Evolutionary conservation across 495 filamentous ascomycete genomes (phyloP).

Genomic region (Penicillium argentinense): DNA sequence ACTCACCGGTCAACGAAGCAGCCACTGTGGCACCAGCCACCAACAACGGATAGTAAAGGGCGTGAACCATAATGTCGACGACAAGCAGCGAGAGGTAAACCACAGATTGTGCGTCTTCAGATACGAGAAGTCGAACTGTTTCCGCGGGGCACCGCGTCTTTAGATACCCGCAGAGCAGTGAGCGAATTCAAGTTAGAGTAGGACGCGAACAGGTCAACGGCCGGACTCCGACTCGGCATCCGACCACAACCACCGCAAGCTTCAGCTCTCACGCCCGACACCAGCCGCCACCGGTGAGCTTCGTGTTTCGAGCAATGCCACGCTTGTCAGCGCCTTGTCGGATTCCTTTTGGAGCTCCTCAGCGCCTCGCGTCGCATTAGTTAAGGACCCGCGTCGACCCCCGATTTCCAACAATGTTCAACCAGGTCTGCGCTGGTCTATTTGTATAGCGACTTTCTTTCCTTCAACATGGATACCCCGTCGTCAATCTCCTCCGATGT

Average conservation of each 20-base stretch:
- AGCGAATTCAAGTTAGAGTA: too few relatives aligned
- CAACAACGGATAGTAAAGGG: conserved; percentile 1
- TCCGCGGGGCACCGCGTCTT: neutral
- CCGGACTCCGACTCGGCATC: too few relatives aligned
- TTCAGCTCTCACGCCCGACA: too few relatives aligned
- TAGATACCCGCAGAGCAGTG: too few relatives aligned
- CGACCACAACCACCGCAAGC: too few relatives aligned
- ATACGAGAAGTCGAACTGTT: too few relatives aligned
- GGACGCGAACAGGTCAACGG: too few relatives aligned
- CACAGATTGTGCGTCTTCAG: neutral
- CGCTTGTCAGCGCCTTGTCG: neutral
- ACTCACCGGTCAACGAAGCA: conserved; percentile 2
- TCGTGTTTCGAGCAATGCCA: neutral
- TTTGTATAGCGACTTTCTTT: neutral
- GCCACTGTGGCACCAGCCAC: conserved; percentile 3
- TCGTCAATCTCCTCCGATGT: conserved; percentile 2
- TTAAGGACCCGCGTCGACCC: neutral
- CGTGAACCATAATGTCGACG: conserved; percentile 1
- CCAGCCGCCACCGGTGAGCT: too few relatives aligned
- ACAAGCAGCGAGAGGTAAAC: too few relatives aligned
- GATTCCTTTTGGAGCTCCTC: neutral
- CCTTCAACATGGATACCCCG: conserved; percentile 2
- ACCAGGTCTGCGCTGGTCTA: neutral
- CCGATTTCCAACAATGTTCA: neutral
- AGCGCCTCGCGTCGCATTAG: too few relatives aligned